Evolutionary conservation across 2,329 filamentous ascomycete species (phyloP).

Genomic region (Fusarium sp.): DNA sequence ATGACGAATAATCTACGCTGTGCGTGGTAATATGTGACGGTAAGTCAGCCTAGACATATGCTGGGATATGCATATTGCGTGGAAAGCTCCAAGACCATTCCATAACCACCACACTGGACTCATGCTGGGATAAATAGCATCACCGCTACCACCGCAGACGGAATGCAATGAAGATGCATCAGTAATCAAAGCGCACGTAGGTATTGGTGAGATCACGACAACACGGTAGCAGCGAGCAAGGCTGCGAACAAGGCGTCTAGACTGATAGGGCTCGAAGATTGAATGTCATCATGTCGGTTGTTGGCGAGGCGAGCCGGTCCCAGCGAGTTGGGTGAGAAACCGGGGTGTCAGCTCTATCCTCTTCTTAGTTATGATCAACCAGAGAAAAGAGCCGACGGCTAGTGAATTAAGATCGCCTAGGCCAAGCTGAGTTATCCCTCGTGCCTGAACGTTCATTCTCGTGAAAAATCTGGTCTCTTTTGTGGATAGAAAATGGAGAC

Average conservation of each 20-base stretch:
- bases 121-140: constrained; percentile 9
- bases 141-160: constrained; percentile 37
- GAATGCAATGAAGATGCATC: constrained; percentile 31
- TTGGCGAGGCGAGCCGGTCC: constrained; percentile 45
- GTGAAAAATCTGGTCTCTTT: constrained; percentile 7
- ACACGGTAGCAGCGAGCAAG: constrained; percentile 3
- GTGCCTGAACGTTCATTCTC: neutral
- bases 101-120: constrained; percentile 21
- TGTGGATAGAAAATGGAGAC: constrained; percentile 12
- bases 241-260: constrained; percentile 13
- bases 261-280: constrained; percentile 34
- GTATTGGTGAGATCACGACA: constrained; percentile 19
- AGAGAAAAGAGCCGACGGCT: constrained; percentile 1
- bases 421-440: constrained; percentile 16
- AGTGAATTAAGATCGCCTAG: constrained; percentile 13
- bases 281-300: constrained; percentile 47
- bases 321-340: constrained; percentile 41
- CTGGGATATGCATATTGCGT: constrained; percentile 20
- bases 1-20: constrained; percentile 3
- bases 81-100: constrained; percentile 27
- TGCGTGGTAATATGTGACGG: neutral
- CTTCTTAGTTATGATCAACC: constrained; percentile 33
- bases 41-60: neutral
- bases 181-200: constrained; percentile 27
- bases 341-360: constrained; percentile 32